These are phyloP conservation scores for Entophlyctis luteolus DNA, from an alignment of 192 early-diverging fungal genomes.

Conservation along the genomic window DNA sequence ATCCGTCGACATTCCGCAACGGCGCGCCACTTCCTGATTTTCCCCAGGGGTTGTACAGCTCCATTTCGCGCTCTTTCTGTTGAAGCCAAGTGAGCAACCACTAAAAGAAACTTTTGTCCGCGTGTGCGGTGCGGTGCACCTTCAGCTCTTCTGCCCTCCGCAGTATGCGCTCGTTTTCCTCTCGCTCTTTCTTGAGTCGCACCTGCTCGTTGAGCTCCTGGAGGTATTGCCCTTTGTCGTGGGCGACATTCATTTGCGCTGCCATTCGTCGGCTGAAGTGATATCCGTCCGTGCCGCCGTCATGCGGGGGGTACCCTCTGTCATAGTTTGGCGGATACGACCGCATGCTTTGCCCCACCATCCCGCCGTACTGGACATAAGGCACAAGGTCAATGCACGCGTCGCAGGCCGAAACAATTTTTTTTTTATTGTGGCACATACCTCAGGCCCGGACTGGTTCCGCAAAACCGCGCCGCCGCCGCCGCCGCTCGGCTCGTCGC, in stretches of 20 bases:
- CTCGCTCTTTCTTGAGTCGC: slow-evolving; percentile 23
- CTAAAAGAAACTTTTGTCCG: no score
- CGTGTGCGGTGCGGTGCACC: no score
- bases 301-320: no score
- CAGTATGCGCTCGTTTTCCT: slow-evolving; percentile 16
- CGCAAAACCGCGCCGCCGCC: not conserved
- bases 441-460: no score
- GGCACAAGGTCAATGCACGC: no score
- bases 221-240: slow-evolving; percentile 28
- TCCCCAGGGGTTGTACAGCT: slow-evolving; percentile 33
- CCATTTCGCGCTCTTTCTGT: slow-evolving; percentile 35
- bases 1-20: not conserved
- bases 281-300: slow-evolving; percentile 1
- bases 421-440: no score
- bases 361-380: slow-evolving; percentile 5
- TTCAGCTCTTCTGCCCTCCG: slow-evolving; percentile 19
- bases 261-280: slow-evolving; percentile 15
- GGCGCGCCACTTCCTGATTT: slow-evolving; percentile 25
- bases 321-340: no score
- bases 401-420: no score
- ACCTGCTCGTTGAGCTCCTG: slow-evolving; percentile 30
- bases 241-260: not conserved
- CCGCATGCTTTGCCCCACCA: slow-evolving; percentile 14
- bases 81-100: no score
- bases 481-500: not conserved